Conservation (phyloP, 164 flowering plant species). For the Echeveria elegans region DNA sequence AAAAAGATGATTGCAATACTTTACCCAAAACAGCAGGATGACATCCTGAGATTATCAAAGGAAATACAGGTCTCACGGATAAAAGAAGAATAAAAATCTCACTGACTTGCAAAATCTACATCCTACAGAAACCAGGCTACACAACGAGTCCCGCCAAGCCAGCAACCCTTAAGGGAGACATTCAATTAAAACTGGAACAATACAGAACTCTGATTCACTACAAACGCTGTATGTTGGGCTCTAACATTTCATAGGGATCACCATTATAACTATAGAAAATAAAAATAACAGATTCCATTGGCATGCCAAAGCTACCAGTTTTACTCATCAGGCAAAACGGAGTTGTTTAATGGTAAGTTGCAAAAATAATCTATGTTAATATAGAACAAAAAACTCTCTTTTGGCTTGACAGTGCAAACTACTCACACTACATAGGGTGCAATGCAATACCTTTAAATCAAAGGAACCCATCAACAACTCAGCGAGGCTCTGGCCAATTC, state of each 20-base stretch:
- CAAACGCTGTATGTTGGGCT: neutral
- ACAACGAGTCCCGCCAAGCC: too few species aligned
- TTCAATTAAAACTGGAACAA: neutral
- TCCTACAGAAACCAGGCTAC: too few species aligned
- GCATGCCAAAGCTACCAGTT: neutral
- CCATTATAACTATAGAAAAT: too few species aligned
- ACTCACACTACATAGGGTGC: neutral
- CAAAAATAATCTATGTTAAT: too few species aligned
- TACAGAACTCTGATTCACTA: neutral
- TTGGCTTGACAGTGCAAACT: neutral
- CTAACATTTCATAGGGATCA: neutral
- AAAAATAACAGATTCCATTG: too few species aligned
- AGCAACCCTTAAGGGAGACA: too few species aligned
- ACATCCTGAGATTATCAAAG: neutral
- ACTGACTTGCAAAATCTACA: neutral
- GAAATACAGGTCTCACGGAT: neutral
- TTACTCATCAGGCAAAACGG: neutral
- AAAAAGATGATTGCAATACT: neutral
- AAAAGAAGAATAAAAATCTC: too few species aligned
- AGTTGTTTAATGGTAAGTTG: neutral
- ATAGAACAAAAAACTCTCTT: neutral
- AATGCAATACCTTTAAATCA: slow-evolving; percentile 48
- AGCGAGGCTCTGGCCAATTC: slow-evolving; percentile 27
- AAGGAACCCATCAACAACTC: slow-evolving; percentile 64
- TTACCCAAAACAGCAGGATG: neutral